Evolutionary conservation across 2,329 filamentous ascomycete species (phyloP).

Genomic region (Stagonosporopsis cucurbitacearum): DNA sequence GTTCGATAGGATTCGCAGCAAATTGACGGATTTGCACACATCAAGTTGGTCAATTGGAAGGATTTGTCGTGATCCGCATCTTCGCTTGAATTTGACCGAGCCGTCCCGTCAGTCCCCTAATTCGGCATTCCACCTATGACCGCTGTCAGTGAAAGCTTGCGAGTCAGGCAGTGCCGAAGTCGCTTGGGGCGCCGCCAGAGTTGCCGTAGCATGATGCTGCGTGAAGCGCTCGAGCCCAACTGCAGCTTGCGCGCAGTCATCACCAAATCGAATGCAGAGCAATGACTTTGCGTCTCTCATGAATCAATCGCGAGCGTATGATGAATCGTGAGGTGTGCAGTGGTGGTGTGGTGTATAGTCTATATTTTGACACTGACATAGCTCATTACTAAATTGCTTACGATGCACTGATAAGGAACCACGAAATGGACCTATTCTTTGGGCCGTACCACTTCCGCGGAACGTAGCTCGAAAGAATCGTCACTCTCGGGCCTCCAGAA

Average conservation of each 20-base stretch:
- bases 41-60: neutral
- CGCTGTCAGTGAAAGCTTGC: constrained; percentile 12
- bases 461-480: constrained; percentile 35
- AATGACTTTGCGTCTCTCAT: constrained; percentile 7
- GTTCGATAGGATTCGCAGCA: neutral
- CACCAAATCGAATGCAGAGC: neutral
- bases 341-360: neutral
- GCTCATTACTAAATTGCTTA: constrained; percentile 1
- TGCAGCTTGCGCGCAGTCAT: neutral
- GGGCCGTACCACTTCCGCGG: constrained; percentile 14
- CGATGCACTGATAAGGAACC: neutral
- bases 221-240: neutral
- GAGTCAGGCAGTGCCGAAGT: constrained; percentile 14
- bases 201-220: neutral
- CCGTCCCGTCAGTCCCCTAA: constrained; percentile 4
- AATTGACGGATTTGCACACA: neutral
- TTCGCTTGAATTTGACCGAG: constrained; percentile 17
- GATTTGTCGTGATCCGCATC: neutral
- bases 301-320: neutral
- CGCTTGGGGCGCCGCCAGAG: neutral
- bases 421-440: constrained; percentile 11
- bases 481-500: constrained; percentile 31
- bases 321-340: neutral
- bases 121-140: constrained; percentile 7
- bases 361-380: constrained; percentile 1